Base-by-base conservation (phyloP, 805 yeast species). In the Danielia oregonensis region DNA sequence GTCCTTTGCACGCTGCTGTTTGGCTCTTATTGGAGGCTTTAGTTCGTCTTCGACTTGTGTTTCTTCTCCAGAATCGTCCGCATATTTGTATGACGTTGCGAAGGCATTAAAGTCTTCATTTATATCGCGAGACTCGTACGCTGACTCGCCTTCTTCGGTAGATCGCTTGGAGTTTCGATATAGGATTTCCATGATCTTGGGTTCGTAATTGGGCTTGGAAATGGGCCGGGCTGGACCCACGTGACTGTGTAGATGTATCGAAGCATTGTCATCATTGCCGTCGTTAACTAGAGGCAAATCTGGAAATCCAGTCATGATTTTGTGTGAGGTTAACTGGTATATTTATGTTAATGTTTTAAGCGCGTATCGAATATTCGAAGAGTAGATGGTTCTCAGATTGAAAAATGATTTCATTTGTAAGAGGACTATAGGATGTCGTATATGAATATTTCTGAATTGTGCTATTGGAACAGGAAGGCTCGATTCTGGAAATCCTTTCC, bases 231-330 rank as follows among this genome's bases (percentile, higher is more conserved):
- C 56, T 2, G 65, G 68, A 1, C 70, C 70, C 4, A 67, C 61
- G 6, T 47, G 51, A 23, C 57, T 51, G 37, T 61, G 52, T 17
- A 64, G 46, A 44, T 67, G 72, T 24, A 66, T 60, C 15, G 72
- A 65, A 1, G 61, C 63, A 26, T 65, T 70, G 24, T 67, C 71
- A 35, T 64, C 71, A 2, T 68, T 61, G 30, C 62, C 69, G 1
- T 69, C 70, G 22, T 55, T 49, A 3, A 63, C 47, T 4, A 42
- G 41, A 4, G 71, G 72, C n/a, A 65, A 50, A 24, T 48, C 46
- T 4, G 70, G 68, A 33, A 65, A 66, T 9, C 47, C 47, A 12
- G 43, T 32, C 51, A 46, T 46, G 10, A 9, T n/a, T n/a, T n/a
- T n/a, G n/a, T n/a, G n/a, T n/a, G n/a, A n/a, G n/a, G n/a, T n/a